Conservation (phyloP, 306 rosid genomes). For the Canavalia gladiata region DNA sequence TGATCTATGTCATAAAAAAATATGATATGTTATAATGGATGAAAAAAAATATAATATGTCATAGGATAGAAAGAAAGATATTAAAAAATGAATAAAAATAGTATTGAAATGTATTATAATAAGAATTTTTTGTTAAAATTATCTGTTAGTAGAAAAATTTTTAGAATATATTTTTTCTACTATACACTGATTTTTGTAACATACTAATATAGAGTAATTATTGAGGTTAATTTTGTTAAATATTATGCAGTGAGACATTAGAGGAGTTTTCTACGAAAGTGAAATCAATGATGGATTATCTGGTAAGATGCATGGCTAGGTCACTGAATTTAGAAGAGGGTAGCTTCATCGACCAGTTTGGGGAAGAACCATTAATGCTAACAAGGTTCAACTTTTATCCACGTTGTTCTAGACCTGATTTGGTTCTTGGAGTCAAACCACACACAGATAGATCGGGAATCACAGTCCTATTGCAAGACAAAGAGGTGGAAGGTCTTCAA, state of each 20-base stretch:
- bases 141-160: neutral
- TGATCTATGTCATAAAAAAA: too few relatives aligned
- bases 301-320: slow-evolving; percentile 57
- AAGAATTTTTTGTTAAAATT: neutral
- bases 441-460: slow-evolving; percentile 73
- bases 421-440: slow-evolving; percentile 76
- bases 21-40: too few relatives aligned
- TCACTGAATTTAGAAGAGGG: slow-evolving; percentile 65
- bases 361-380: slow-evolving; percentile 44
- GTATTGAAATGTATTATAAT: too few relatives aligned
- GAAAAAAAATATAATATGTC: too few relatives aligned
- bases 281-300: slow-evolving; percentile 56
- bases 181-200: neutral
- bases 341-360: slow-evolving; percentile 61
- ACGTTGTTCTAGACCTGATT: slow-evolving; percentile 64
- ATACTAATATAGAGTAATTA: neutral
- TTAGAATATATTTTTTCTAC: neutral
- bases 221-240: neutral
- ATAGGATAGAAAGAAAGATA: too few relatives aligned
- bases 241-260: slow-evolving; percentile 48
- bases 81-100: too few relatives aligned
- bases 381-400: slow-evolving; percentile 71
- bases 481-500: slow-evolving; percentile 73
- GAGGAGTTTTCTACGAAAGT: slow-evolving; percentile 51
- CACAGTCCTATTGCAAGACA: slow-evolving; percentile 70